These are phyloP conservation scores for Coemansia sp. DNA, from an alignment of 192 early-diverging fungal species.

Conservation along the genomic window DNA sequence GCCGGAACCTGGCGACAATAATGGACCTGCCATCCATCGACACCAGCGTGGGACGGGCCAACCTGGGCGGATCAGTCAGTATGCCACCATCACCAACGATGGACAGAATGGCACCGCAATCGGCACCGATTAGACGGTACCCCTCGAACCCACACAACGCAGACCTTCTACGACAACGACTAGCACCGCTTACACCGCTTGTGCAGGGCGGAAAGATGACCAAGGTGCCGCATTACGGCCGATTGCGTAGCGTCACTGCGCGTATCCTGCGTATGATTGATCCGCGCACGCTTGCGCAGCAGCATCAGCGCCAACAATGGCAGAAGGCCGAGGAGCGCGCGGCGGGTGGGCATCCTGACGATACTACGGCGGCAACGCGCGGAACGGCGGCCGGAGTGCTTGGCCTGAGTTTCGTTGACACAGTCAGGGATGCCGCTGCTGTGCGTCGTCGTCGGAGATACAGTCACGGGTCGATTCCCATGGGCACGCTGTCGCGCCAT, in stretches of 20 bases:
- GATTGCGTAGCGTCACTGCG: slow-evolving; percentile 49
- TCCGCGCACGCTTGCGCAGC: slow-evolving; percentile 37
- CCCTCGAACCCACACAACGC: slow-evolving; percentile 24
- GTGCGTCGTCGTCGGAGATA: slow-evolving; percentile 17
- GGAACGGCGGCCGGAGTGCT: slow-evolving; percentile 37
- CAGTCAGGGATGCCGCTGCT: slow-evolving; percentile 20
- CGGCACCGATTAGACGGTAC: slow-evolving; percentile 14
- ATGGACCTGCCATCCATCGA: slow-evolving; percentile 36
- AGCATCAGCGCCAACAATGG: slow-evolving; percentile 21
- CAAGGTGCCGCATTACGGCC: slow-evolving; percentile 55
- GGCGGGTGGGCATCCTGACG: slow-evolving; percentile 15
- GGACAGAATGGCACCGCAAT: slow-evolving; percentile 4
- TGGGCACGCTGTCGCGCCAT: slow-evolving; percentile 25
- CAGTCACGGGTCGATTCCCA: slow-evolving; percentile 36
- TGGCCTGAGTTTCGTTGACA: slow-evolving; percentile 33
- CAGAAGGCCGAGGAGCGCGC: slow-evolving; percentile 25
- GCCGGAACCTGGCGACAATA: not conserved
- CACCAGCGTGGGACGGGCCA: slow-evolving; percentile 28
- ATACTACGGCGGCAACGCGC: slow-evolving; percentile 11
- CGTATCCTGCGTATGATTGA: slow-evolving; percentile 51
- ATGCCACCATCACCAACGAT: slow-evolving; percentile 39
- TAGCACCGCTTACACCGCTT: not conserved
- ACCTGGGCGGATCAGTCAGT: slow-evolving; percentile 39
- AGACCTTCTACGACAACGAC: slow-evolving; percentile 2
- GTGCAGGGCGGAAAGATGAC: slow-evolving; percentile 50